These are phyloP conservation scores for Plasmopara viticola DNA, from an alignment of 352 stramenopile genomes.

Conservation along the genomic window DNA sequence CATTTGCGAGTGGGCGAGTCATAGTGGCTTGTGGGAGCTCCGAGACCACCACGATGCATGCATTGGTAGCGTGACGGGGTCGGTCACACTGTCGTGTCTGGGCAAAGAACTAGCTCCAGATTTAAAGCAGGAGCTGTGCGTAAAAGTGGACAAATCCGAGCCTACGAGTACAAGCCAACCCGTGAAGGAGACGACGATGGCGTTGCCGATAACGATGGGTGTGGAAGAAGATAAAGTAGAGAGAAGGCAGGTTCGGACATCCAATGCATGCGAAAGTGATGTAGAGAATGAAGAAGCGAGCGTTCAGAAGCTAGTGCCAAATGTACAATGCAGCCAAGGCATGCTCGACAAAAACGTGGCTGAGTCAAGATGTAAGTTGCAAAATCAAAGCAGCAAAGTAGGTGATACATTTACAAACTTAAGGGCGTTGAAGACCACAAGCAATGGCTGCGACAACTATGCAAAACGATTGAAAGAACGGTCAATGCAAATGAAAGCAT, in stretches of 20 bases:
- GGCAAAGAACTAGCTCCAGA: slow-evolving; percentile 34
- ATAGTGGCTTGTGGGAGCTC: slow-evolving; percentile 31
- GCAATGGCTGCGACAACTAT: background rate
- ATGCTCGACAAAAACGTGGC: slow-evolving; percentile 4
- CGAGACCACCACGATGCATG: slow-evolving; percentile 19
- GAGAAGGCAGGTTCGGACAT: background rate
- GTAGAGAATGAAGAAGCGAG: slow-evolving; percentile 18
- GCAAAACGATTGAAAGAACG: slow-evolving; percentile 8
- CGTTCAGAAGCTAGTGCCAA: slow-evolving; percentile 1
- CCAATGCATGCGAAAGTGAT: background rate
- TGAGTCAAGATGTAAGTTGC: background rate
- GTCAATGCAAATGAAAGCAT: background rate
- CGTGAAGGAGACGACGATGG: slow-evolving; percentile 3
- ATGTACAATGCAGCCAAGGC: slow-evolving; percentile 25
- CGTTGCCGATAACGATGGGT: background rate
- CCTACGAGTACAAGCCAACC: slow-evolving; percentile 1
- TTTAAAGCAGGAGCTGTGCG: slow-evolving; percentile 23
- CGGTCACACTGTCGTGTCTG: slow-evolving; percentile 40
- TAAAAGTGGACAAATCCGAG: slow-evolving; percentile 23
- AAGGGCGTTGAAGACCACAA: background rate
- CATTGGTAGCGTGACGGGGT: slow-evolving; percentile 20
- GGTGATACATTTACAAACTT: background rate
- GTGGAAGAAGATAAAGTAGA: background rate
- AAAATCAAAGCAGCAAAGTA: background rate
- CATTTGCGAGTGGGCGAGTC: slow-evolving; percentile 40